Conservation (phyloP, 108 stramenopile species). For the Stephanodiscus minutulus region DNA sequence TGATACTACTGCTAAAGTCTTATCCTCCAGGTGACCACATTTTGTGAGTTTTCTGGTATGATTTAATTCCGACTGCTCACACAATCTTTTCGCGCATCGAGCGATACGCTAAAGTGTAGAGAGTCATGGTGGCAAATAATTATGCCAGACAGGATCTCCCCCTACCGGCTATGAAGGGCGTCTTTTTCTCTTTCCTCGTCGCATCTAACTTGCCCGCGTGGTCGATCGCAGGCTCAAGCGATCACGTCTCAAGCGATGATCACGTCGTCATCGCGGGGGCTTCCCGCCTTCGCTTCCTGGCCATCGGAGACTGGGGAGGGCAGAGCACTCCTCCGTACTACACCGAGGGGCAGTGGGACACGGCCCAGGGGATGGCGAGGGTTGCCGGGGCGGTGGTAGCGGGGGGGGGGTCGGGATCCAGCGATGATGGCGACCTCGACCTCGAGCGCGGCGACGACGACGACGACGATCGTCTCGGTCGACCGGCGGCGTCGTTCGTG, state of each 20-base stretch:
- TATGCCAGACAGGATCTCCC: not conserved
- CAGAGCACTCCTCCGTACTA: constrained; percentile 38
- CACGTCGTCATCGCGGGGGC: not conserved
- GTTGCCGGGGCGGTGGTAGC: constrained; percentile 23
- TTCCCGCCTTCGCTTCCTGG: constrained; percentile 45
- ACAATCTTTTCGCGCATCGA: too few species aligned
- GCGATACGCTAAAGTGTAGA: not conserved
- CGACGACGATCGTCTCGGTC: not conserved
- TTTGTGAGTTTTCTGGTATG: too few species aligned
- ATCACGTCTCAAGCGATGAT: not conserved
- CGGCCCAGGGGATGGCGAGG: constrained; percentile 53
- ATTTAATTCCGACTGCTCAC: too few species aligned
- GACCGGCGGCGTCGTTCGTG: constrained; percentile 44
- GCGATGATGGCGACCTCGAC: not conserved
- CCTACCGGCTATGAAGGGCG: not conserved
- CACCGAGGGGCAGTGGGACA: constrained; percentile 38
- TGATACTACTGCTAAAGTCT: too few species aligned
- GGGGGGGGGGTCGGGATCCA: too few species aligned
- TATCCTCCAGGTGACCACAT: too few species aligned
- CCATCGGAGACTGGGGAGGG: constrained; percentile 64
- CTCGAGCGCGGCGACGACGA: not conserved
- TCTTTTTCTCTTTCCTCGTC: not conserved
- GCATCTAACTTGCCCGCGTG: not conserved
- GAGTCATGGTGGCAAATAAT: not conserved
- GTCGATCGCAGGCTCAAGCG: not conserved